Evolutionary conservation across 1,284 basidiomycete species (phyloP), one percentile per base, ranked within the genome.

Genomic region (Microbotryomycetes sp.): DNA sequence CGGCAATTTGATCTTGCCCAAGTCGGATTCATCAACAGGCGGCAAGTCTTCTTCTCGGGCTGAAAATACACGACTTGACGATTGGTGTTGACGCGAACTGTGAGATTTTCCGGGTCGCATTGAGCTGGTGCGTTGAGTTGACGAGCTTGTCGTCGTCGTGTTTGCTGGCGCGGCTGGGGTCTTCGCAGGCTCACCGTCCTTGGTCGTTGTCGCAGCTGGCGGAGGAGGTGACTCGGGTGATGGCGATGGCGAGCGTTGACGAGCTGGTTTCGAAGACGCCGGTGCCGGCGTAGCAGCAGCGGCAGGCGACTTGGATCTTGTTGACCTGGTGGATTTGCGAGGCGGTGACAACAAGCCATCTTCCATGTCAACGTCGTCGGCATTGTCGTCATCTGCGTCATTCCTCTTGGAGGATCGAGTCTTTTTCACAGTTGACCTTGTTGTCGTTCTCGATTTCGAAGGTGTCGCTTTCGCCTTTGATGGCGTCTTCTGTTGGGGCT

Each of bases 11-110:
- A 63, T 63, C 59, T 68, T 65, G 32, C 58, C 57, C 19, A 68
- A 56, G n/a, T 63, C 69, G 7, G 50, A 59, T 19, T 67, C 69
- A 42, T 69, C 64, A 26, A 69, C 54, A 1, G 64, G 63, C 1
- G 70, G 69, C 3, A 71, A 48, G 25, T 71, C 70, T 51, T 71
- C 70, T 55, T 71, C 70, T 14, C 67, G 51, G 19, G 70, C 70
- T 15, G 60, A 63, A 30, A 71, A 71, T 9, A 70, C 68, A 42
- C 65, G 66, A 23, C 63, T 57, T 2, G 58, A 61, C 7, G 62
- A 54, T 15, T 36, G 42, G 54, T 71, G 70, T 6, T 52, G 53
- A 1, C 70, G 58, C 6, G 58, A 63, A 26, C 64, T 56, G 60
- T 70, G 67, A 7, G 63, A 59, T 30, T 63, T 63, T 56, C 70